phyloP scores from a whole-genome alignment of 306 rosid genomes.

The Crotalaria pallida region DNA sequence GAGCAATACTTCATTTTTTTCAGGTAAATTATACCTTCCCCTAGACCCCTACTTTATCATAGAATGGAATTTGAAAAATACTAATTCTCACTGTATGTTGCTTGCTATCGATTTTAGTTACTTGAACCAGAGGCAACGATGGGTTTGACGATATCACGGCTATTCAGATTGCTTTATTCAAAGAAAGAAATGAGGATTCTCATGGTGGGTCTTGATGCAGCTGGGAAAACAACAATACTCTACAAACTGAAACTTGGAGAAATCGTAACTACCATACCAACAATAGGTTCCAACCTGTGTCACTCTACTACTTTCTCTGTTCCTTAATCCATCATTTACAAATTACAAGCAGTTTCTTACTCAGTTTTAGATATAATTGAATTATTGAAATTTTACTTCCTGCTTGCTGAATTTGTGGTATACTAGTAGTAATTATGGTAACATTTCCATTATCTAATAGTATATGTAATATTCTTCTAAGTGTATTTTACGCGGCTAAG shows the following conservation, averaged over 20 bases:
- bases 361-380: not conserved
- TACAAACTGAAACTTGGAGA: constrained; percentile 84
- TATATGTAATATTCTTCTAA: not conserved
- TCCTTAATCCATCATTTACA: too few species aligned
- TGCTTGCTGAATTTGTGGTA: not conserved
- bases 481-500: not conserved
- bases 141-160: constrained; percentile 68
- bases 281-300: constrained; percentile 51
- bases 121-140: constrained; percentile 32
- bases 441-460: not conserved
- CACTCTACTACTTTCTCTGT: not conserved
- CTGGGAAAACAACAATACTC: constrained; percentile 82
- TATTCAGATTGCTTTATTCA: constrained; percentile 57
- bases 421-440: not conserved
- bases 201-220: constrained; percentile 91
- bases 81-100: not conserved
- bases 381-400: not conserved
- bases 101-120: not conserved
- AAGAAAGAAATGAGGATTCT: constrained; percentile 90
- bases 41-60: not conserved
- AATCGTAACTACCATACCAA: constrained; percentile 85
- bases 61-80: not conserved
- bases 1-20: not conserved
- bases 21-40: constrained; percentile 21
- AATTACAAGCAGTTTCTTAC: not conserved